A percentile compares a stretch with the other conserved stretches of the same genome.
phyloP scores from a whole-genome alignment of 1,139 yeast species.

The Saccharomycopsis hybrid region DNA sequence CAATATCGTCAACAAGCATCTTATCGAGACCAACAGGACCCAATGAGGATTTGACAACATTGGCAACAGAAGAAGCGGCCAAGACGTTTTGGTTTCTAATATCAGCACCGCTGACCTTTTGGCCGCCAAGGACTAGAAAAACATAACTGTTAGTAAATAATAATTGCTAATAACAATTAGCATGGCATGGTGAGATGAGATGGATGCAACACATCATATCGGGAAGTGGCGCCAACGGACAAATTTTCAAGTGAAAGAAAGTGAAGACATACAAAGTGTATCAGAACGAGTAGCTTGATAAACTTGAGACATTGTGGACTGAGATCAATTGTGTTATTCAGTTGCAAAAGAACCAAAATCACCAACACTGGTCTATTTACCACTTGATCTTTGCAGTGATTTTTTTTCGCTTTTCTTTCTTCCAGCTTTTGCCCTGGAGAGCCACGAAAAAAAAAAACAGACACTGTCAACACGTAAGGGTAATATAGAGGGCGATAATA shows the following conservation, averaged over 20 bases:
- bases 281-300: conserved; percentile 77
- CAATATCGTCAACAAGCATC: conserved; percentile 98
- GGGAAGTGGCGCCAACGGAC: too few species aligned
- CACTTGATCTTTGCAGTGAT: too few species aligned
- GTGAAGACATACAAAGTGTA: conserved; percentile 50
- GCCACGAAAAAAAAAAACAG: too few species aligned
- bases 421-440: too few species aligned
- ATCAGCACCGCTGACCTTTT: conserved; percentile 92
- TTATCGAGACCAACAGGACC: conserved; percentile 99
- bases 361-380: too few species aligned
- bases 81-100: conserved; percentile 92
- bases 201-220: too few species aligned
- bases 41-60: conserved; percentile 91
- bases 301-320: conserved; percentile 41
- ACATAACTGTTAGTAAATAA: conserved; percentile 12
- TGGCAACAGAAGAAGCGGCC: conserved; percentile 95
- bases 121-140: conserved; percentile 73
- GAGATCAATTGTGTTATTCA: background rate
- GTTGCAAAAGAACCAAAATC: too few species aligned
- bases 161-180: background rate
- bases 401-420: too few species aligned
- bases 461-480: too few species aligned
- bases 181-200: too few species aligned
- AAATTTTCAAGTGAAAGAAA: too few species aligned
- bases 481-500: too few species aligned